A percentile compares a stretch with the other conserved stretches of the same genome.
Conservation (phyloP, 768 basidiomycete genomes). For the Tulasnella sp. region DNA sequence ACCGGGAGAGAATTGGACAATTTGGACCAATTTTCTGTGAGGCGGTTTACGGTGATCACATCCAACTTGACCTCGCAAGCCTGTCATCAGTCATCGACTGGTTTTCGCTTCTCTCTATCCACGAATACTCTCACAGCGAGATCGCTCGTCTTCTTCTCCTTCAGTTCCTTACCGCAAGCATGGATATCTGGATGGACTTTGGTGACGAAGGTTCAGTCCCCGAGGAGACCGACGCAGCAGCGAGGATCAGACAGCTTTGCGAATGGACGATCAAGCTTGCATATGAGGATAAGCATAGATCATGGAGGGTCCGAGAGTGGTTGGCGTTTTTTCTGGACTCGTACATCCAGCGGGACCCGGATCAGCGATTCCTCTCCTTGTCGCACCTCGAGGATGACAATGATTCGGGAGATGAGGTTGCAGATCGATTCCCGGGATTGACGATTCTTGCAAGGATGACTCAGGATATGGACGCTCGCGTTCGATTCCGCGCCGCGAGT, state of each 20-base stretch:
- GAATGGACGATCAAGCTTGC: constrained; percentile 42
- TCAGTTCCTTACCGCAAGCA: constrained; percentile 53
- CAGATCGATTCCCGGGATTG: constrained; percentile 16
- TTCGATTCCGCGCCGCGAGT: constrained; percentile 64
- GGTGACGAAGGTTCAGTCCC: constrained; percentile 17
- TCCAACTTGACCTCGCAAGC: constrained; percentile 33
- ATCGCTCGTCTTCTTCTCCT: constrained; percentile 42
- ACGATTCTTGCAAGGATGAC: constrained; percentile 39
- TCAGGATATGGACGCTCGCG: constrained; percentile 67
- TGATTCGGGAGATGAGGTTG: constrained; percentile 24
- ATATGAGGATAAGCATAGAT: constrained; percentile 31
- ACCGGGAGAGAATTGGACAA: constrained; percentile 44
- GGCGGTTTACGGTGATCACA: constrained; percentile 43
- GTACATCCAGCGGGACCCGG: constrained; percentile 51
- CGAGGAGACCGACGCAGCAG: constrained; percentile 28
- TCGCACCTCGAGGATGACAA: constrained; percentile 3
- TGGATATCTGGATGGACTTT: constrained; percentile 41
- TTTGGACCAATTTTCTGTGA: constrained; percentile 45
- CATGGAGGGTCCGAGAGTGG: constrained; percentile 59
- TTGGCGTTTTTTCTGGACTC: constrained; percentile 52
- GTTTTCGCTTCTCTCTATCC: constrained; percentile 39
- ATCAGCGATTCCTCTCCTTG: constrained; percentile 38
- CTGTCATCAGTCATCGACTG: constrained; percentile 44
- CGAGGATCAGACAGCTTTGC: constrained; percentile 39
- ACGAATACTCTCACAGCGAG: constrained; percentile 40